These are phyloP conservation scores for Apiospora saccharicola DNA, from an alignment of 2,329 filamentous ascomycete species.

Conservation along the genomic window DNA sequence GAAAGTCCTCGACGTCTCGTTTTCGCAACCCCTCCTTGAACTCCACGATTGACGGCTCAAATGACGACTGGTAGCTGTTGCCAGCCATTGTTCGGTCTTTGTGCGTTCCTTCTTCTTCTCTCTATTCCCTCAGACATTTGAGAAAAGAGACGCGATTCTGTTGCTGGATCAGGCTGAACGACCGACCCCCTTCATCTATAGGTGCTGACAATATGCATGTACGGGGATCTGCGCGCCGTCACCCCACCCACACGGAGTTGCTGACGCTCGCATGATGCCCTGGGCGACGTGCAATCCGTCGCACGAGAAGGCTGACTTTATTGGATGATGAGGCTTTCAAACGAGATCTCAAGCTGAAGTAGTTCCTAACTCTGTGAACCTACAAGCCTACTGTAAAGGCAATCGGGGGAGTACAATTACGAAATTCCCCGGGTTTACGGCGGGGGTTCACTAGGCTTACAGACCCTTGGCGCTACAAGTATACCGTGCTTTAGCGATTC, in stretches of 20 bases:
- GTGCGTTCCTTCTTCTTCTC: not conserved
- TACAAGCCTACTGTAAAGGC: not conserved
- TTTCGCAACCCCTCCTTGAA: slow-evolving; percentile 17
- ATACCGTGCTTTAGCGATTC: too few species aligned
- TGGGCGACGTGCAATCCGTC: not conserved
- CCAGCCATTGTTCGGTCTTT: not conserved
- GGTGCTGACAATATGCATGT: not conserved
- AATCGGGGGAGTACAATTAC: not conserved
- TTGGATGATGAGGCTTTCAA: not conserved
- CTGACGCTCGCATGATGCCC: not conserved
- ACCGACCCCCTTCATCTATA: not conserved
- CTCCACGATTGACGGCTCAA: not conserved
- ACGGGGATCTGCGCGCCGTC: not conserved
- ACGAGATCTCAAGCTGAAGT: not conserved
- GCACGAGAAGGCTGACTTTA: not conserved
- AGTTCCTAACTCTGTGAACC: not conserved
- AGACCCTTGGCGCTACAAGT: not conserved
- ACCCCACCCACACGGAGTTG: not conserved
- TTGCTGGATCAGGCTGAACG: not conserved
- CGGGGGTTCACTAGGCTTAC: not conserved
- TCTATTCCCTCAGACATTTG: not conserved
- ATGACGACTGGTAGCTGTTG: not conserved
- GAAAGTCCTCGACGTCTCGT: slow-evolving; percentile 22
- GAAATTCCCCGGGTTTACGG: not conserved
- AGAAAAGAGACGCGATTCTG: not conserved